Base-by-base conservation (phyloP, 768 basidiomycete genomes). In the Rhizopogon vesiculosus region DNA sequence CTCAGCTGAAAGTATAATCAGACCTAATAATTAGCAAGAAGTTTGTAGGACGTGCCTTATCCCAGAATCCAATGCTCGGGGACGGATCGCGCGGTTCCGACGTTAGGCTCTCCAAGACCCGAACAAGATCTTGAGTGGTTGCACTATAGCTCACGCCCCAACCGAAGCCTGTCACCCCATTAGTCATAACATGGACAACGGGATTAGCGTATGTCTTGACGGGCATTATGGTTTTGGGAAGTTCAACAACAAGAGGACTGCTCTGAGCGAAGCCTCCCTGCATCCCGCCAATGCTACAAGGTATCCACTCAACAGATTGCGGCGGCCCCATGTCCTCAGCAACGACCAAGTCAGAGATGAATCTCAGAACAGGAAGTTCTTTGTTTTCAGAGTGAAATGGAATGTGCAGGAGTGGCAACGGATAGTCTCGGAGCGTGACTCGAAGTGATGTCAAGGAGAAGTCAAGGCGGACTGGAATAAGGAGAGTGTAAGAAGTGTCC, bases 181-280 rank as follows among this genome's bases (percentile, higher is more conserved):
- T 71, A 5, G 87, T 83, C n/a, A 76, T 72, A 46, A 97, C 79
- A 18, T 78, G 77, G 60, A 98, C 79, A 12, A 74, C 70, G 3
- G 93, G 91, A 44, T 81, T 78, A 1, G 91, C 89, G 64, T 95
- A 97, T 7, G 87, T 91, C 72, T 98, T 98, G 62, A 95, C 89
- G 0, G 95, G 89, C 90, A 94, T 96, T 55, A 93, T 87, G 0
- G 93, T 95, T 69, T 95, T 97, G 2, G 93, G 92, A 35, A 96
- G 78, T 42, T 71, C 59, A 41, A 94, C 69, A 25, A 74, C 74
- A 45, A 94, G 78, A 5, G 80, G 76, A 1, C 73, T 69, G 29
- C 80, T 75, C 6, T 78, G 81, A 29, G 74, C 72, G 35, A 78
- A 66, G 31, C 82, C 83, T 29, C 80, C 77, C 53, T 81, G 72